Conservation (phyloP, 345 rosid genomes). For the Lenwebbia sp. region DNA sequence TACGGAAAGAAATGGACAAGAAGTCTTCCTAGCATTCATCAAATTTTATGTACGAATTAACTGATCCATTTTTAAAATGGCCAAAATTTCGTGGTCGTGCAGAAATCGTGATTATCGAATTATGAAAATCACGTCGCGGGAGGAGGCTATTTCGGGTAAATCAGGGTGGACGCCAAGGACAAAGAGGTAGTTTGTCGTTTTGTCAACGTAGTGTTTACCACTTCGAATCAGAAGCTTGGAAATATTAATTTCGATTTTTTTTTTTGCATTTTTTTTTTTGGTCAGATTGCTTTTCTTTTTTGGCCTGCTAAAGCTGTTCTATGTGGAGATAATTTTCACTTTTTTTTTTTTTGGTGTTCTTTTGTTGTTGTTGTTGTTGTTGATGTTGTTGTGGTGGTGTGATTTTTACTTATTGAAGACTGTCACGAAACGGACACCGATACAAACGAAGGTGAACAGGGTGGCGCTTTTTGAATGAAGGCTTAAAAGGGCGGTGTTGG, state of each 20-base stretch:
- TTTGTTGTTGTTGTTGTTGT: too few species aligned
- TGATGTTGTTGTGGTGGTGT: too few species aligned
- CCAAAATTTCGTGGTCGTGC: neutral
- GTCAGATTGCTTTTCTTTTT: too few species aligned
- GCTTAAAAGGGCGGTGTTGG: neutral
- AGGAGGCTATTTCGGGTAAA: neutral
- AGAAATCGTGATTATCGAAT: neutral
- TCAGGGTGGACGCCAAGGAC: neutral
- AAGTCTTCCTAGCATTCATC: neutral
- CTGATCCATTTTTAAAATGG: neutral
- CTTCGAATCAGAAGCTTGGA: neutral
- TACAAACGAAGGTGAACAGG: neutral
- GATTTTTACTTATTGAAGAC: neutral
- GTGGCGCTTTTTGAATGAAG: neutral
- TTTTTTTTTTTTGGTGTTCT: too few species aligned
- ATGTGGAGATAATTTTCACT: neutral
- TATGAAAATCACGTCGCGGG: neutral
- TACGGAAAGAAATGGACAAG: neutral
- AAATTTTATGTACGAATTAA: too few species aligned
- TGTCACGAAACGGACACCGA: neutral
- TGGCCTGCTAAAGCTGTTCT: neutral
- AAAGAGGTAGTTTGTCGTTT: neutral
- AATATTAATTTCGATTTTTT: neutral
- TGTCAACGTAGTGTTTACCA: neutral
- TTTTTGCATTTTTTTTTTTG: neutral